phyloP scores from a whole-genome alignment of 805 yeast species.

The Wickerhamiella vanderwaltii region DNA sequence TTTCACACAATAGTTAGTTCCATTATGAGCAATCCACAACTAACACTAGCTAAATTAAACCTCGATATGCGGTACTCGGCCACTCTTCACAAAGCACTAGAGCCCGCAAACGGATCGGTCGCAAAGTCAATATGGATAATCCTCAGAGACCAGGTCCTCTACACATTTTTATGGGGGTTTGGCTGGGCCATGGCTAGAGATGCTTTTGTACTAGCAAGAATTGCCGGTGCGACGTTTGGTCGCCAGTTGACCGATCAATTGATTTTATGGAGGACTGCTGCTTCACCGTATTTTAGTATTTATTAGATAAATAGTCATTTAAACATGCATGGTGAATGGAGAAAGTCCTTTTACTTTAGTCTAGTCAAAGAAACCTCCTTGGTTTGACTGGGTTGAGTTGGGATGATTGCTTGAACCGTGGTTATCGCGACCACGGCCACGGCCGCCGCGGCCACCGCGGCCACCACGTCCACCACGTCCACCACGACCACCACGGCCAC shows the following conservation, averaged over 20 bases:
- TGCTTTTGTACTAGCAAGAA: constrained; percentile 16
- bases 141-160: constrained; percentile 25
- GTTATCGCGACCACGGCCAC: too few relatives aligned
- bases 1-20: too few relatives aligned
- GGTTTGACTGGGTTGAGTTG: too few relatives aligned
- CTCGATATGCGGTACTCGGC: constrained; percentile 9
- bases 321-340: too few relatives aligned
- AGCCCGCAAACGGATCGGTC: constrained; percentile 25
- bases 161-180: constrained; percentile 29
- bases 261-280: neutral
- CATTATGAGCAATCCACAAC: too few relatives aligned
- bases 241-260: constrained; percentile 9
- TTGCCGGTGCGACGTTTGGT: constrained; percentile 14
- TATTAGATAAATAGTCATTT: too few relatives aligned
- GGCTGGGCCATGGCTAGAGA: constrained; percentile 25
- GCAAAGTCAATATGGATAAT: constrained; percentile 21
- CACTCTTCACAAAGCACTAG: constrained; percentile 14
- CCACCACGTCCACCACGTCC: constrained; percentile 29
- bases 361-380: too few relatives aligned
- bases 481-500: constrained; percentile 34
- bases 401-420: too few relatives aligned
- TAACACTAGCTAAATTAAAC: neutral
- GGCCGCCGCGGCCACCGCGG: constrained; percentile 12
- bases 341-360: too few relatives aligned
- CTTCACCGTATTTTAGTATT: neutral